Base-by-base conservation (phyloP, 2,329 filamentous ascomycete genomes). In the Diaporthe caulivora region DNA sequence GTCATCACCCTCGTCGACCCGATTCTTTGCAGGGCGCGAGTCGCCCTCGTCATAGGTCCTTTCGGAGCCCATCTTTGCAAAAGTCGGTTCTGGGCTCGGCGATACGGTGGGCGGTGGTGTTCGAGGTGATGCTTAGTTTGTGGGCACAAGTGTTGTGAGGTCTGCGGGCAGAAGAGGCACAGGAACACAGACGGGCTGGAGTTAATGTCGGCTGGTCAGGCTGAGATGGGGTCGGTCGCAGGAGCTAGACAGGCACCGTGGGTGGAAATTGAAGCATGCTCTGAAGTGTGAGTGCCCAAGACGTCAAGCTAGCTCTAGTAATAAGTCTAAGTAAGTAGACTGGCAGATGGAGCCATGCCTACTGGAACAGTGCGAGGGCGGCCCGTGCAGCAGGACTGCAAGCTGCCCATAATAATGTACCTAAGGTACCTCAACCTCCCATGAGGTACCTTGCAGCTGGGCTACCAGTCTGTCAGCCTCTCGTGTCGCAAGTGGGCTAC, bases 51-150 rank as follows among this genome's bases (percentile, higher is more conserved):
- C 65, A 40, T 64, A 64, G 55, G 11, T 18, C 21, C 26, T 40
- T 18, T 34, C 67, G 31, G 72, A 71, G 31, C 72, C 72, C 72
- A 73, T 73, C 18, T 53, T 70, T 6, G 15, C 31, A 29, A 9
- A 31, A 6, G 37, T 68, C 29, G 34, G 21, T 15, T 17, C 17
- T 13, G n/a, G 31, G n/a, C 47, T 31, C n/a, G 55, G 44, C 34
- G 18, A 26, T n/a, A n/a, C 29, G n/a, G 62, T 31, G 9, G 31
- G 8, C 2, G 18, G 2, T 31, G n/a, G 15, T 13, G 15, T 26
- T 49, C 40, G 40, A 29, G 29, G 18, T 31, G 40, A 10, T 26
- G 40, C 7, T 10, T 34, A 58, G 54, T 7, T 21, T 54, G 31
- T 40, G 34, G 40, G 29, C 29, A 29, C 6, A 40, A 15, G 4